Evolutionary conservation across 768 basidiomycete species (phyloP).

Genomic region (Mrakia blollopis): DNA sequence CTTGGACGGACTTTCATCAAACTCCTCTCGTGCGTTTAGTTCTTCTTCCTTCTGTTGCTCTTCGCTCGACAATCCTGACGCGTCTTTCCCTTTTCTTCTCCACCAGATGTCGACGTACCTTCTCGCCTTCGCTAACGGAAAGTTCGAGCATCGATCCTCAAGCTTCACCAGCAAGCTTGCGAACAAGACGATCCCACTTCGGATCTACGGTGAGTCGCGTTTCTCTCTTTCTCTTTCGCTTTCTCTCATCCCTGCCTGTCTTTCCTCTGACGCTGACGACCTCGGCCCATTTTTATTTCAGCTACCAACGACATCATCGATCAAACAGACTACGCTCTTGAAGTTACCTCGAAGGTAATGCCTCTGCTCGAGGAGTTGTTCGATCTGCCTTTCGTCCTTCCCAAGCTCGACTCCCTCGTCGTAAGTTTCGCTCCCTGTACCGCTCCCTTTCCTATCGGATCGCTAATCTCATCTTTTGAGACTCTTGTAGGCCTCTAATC

Average conservation of each 20-base stretch:
- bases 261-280: neutral
- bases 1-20: slow-evolving; percentile 67
- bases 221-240: neutral
- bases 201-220: slow-evolving; percentile 66
- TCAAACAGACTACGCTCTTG: slow-evolving; percentile 77
- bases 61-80: neutral
- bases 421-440: slow-evolving; percentile 48
- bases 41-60: neutral
- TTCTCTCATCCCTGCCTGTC: too few relatives aligned
- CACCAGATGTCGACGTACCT: slow-evolving; percentile 68
- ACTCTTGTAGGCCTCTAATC: slow-evolving; percentile 60
- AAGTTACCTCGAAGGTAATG: slow-evolving; percentile 64
- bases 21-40: slow-evolving; percentile 64
- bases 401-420: slow-evolving; percentile 89
- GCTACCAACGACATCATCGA: slow-evolving; percentile 72
- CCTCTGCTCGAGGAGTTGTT: slow-evolving; percentile 88
- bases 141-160: slow-evolving; percentile 65
- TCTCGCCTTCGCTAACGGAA: slow-evolving; percentile 70
- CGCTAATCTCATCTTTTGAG: neutral
- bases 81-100: neutral
- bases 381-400: slow-evolving; percentile 83
- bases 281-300: slow-evolving; percentile 49
- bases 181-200: slow-evolving; percentile 71
- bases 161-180: slow-evolving; percentile 74
- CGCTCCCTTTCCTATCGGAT: neutral